Base-by-base conservation (phyloP, 1,284 basidiomycete genomes). In the Phellopilus nigrolimitatus region DNA sequence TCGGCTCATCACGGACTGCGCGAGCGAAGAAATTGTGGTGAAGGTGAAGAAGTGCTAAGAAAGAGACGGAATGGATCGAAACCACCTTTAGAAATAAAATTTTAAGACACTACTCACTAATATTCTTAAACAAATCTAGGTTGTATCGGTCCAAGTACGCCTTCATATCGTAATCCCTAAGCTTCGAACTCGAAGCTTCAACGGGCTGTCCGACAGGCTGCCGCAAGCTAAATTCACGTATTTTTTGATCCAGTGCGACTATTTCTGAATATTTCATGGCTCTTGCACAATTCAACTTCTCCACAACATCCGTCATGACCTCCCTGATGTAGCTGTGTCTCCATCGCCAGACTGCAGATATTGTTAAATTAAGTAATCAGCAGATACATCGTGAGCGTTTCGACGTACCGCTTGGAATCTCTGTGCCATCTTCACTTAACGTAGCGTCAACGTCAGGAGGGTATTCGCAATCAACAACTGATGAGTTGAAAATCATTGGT, bases 321-420 rank as follows among this genome's bases (percentile, higher is more conserved):
- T 56, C 52, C 10, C 41, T 43, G 28, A 47, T 47, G 41, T 52
- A 52, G 19, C 27, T 27, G 42, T 53, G 19, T 19, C 41, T 44
- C 55, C 55, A 56, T 27, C 31, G 17, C 41, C 55, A 53, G 22
- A 37, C 57, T 56, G 17, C 3, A 36, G n/a, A n/a, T n/a, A n/a
- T n/a, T n/a, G n/a, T n/a, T n/a, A n/a, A n/a, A n/a, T n/a, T n/a
- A n/a, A n/a, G n/a, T n/a, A n/a, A n/a, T n/a, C n/a, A n/a, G n/a
- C n/a, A n/a, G n/a, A n/a, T n/a, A n/a, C n/a, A n/a, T n/a, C n/a
- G n/a, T n/a, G n/a, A 37, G 21, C 9, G 21, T 34, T 3, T 7
- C 3, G 10, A 40, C 46, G 19, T 15, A 41, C 44, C 21, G 15
- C 33, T 36, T 8, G 36, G 51, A n/a, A 51, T 33, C 17, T 21